phyloP scores from a whole-genome alignment of 495 filamentous ascomycete genomes.

The Patellaria atrata region DNA sequence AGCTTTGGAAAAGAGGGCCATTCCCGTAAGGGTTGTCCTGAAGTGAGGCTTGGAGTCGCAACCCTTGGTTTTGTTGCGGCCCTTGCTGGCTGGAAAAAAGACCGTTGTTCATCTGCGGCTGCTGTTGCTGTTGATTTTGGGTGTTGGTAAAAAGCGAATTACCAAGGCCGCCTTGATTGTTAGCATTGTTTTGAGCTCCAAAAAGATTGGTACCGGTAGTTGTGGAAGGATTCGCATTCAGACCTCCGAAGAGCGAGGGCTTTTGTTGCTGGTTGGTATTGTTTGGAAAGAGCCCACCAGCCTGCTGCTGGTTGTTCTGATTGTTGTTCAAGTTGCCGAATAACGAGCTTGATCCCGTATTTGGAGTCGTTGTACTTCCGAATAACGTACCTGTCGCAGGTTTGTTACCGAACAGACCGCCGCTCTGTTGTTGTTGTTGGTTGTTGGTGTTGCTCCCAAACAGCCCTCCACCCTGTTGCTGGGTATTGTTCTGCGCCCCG shows the following conservation, averaged over 20 bases:
- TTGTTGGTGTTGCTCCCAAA: conserved; percentile 32
- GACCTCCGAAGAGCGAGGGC: conserved; percentile 9
- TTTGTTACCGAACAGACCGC: conserved; percentile 48
- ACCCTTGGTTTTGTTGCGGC: conserved; percentile 29
- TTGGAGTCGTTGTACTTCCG: conserved; percentile 7
- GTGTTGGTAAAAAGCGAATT: conserved; percentile 22
- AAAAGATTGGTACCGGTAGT: conserved; percentile 28
- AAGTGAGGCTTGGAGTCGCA: conserved; percentile 63
- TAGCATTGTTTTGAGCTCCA: conserved; percentile 20
- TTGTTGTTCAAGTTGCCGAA: conserved; percentile 37
- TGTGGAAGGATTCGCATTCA: conserved; percentile 17
- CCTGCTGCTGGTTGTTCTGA: conserved; percentile 41
- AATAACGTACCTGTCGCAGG: conserved; percentile 25
- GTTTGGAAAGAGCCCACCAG: conserved; percentile 31
- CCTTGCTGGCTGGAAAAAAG: conserved; percentile 45
- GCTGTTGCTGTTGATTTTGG: conserved; percentile 24
- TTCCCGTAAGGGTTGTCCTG: conserved; percentile 73
- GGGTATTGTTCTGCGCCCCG: conserved; percentile 24
- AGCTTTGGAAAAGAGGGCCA: conserved; percentile 57
- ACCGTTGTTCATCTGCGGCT: conserved; percentile 25
- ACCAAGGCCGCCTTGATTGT: conserved; percentile 10
- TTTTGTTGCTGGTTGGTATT: conserved; percentile 19
- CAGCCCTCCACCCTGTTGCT: conserved; percentile 27
- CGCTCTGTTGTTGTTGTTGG: conserved; percentile 30
- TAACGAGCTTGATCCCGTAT: conserved; percentile 23